Conservation (phyloP, 371 early-diverging fungal species). For the Blastocladiella emersonii region DNA sequence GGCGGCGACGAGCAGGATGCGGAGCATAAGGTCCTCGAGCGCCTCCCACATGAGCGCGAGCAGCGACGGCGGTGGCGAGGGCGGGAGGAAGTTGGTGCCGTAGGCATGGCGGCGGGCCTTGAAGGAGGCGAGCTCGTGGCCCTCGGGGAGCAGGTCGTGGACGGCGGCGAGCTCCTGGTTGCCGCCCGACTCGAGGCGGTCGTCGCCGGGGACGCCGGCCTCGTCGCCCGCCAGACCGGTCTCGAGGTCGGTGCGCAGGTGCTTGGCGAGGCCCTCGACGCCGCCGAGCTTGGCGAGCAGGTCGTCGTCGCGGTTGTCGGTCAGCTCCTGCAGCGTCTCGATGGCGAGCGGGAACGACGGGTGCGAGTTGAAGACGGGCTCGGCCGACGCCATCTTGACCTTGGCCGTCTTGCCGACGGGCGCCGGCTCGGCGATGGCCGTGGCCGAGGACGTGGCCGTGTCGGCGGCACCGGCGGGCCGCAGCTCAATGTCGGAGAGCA, state of each 20-base stretch:
- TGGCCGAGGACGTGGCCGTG: too few species aligned
- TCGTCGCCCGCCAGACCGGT: constrained; percentile 53
- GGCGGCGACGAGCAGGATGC: constrained; percentile 56
- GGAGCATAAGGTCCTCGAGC: constrained; percentile 23
- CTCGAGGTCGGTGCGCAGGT: constrained; percentile 44
- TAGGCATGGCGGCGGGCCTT: background rate
- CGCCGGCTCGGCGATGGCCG: too few species aligned
- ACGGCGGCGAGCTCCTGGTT: background rate
- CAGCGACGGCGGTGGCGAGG: background rate
- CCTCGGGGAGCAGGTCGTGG: constrained; percentile 11
- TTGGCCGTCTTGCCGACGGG: background rate
- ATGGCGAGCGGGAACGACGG: background rate
- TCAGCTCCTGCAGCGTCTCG: background rate
- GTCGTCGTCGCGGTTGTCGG: constrained; percentile 5
- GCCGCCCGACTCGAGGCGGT: background rate
- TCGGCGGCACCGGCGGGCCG: background rate
- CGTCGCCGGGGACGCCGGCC: constrained; percentile 18
- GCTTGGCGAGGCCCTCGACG: constrained; percentile 34
- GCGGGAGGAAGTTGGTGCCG: background rate
- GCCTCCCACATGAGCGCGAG: constrained; percentile 6
- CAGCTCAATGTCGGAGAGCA: too few species aligned
- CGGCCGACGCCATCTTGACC: background rate
- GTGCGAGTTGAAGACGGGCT: background rate
- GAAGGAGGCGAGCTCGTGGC: constrained; percentile 26
- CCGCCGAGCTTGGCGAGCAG: constrained; percentile 42